phyloP scores from a whole-genome alignment of 345 rosid species.

The Bruguiera gymnorhiza region DNA sequence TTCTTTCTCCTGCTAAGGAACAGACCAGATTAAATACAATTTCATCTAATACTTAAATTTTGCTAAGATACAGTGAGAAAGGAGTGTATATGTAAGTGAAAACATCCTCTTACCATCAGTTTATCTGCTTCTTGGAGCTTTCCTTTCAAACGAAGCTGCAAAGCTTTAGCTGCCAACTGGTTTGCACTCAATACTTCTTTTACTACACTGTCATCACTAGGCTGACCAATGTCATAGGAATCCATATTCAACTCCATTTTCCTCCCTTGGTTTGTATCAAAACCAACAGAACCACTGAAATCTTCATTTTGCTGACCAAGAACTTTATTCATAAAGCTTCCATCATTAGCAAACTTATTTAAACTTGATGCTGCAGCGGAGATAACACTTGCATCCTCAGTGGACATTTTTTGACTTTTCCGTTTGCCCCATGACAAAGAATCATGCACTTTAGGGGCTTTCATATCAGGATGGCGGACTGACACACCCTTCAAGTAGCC shows the following conservation, averaged over 20 bases:
- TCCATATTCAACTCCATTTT: constrained; percentile 21
- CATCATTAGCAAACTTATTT: constrained; percentile 75
- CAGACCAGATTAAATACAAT: neutral
- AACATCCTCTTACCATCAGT: constrained; percentile 50
- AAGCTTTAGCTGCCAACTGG: constrained; percentile 81
- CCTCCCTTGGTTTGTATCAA: constrained; percentile 25
- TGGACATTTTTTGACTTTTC: constrained; percentile 37
- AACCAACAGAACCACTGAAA: constrained; percentile 25
- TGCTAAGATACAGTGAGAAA: neutral
- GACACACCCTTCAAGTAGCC: constrained; percentile 68
- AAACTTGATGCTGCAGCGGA: constrained; percentile 56
- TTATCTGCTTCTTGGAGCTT: constrained; percentile 82
- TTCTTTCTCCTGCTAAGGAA: neutral
- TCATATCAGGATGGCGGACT: constrained; percentile 50
- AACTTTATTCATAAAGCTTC: constrained; percentile 64
- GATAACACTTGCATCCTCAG: constrained; percentile 49
- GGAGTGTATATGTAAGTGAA: neutral
- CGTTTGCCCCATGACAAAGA: constrained; percentile 75
- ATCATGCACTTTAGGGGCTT: constrained; percentile 61
- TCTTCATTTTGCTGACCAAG: constrained; percentile 36
- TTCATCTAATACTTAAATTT: neutral
- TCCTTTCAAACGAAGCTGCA: constrained; percentile 87
- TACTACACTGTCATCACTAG: constrained; percentile 26
- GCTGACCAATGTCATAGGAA: constrained; percentile 19
- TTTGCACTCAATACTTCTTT: constrained; percentile 57